A percentile compares a stretch with the other conserved stretches of the same genome.
phyloP scores from a whole-genome alignment of 2,329 filamentous ascomycete genomes.

The Biscogniauxia marginata region DNA sequence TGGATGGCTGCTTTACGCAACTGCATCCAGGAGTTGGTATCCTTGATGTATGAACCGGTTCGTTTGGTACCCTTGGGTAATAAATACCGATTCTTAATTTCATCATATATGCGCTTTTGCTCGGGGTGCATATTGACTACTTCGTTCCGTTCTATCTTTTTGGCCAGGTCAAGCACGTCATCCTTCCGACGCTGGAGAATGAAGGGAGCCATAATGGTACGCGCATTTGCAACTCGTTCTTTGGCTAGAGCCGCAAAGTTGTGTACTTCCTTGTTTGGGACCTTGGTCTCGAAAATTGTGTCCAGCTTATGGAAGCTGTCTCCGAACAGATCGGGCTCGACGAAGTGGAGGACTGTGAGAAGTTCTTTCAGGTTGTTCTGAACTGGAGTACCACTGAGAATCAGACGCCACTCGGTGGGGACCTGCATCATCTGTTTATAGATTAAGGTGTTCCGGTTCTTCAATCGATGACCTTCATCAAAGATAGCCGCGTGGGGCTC shows the following conservation, averaged over 20 bases:
- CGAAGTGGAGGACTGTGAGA: constrained; percentile 86
- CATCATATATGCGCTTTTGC: constrained; percentile 73
- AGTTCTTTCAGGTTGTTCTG: constrained; percentile 95
- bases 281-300: constrained; percentile 88
- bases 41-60: constrained; percentile 54
- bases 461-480: constrained; percentile 91
- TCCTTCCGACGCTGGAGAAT: constrained; percentile 92
- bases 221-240: constrained; percentile 81
- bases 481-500: constrained; percentile 65
- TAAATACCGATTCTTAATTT: constrained; percentile 62
- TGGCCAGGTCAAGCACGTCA: constrained; percentile 83
- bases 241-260: constrained; percentile 83
- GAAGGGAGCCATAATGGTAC: constrained; percentile 92
- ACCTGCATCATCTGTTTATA: constrained; percentile 80
- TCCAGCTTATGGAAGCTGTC: constrained; percentile 76
- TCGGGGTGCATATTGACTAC: constrained; percentile 74
- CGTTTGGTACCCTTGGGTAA: constrained; percentile 60
- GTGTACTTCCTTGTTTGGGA: constrained; percentile 74
- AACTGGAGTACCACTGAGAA: constrained; percentile 87
- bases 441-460: constrained; percentile 79
- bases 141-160: constrained; percentile 74
- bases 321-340: constrained; percentile 81
- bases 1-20: constrained; percentile 91
- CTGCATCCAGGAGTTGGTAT: constrained; percentile 78
- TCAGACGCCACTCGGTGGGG: constrained; percentile 75